A percentile compares a stretch with the other conserved stretches of the same genome.
Evolutionary conservation across 1,284 basidiomycete genomes (phyloP).

Genomic region (Paramarasmius palmivorus): DNA sequence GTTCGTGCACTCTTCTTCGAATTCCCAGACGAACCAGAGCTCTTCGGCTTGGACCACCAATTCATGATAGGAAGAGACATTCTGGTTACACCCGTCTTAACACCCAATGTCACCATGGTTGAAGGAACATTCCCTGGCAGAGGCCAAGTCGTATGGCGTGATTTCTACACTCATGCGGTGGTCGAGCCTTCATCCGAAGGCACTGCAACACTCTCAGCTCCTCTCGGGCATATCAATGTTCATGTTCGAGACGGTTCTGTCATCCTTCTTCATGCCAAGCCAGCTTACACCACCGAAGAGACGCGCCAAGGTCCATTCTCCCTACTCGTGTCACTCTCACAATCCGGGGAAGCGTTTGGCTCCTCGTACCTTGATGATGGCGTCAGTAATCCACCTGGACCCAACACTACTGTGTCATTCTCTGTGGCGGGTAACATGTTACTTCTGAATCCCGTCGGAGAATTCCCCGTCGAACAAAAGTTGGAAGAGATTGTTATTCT

Average conservation of each 20-base stretch:
- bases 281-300: constrained; percentile 60
- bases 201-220: constrained; percentile 51
- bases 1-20: constrained; percentile 77
- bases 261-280: constrained; percentile 55
- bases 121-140: constrained; percentile 63
- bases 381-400: constrained; percentile 50
- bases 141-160: constrained; percentile 66
- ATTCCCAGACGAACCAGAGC: constrained; percentile 68
- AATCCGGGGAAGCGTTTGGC: constrained; percentile 49
- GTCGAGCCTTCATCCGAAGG: constrained; percentile 38
- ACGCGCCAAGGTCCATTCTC: constrained; percentile 55
- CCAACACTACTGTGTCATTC: constrained; percentile 47
- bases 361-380: constrained; percentile 69
- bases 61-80: constrained; percentile 72
- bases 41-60: constrained; percentile 66
- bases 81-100: constrained; percentile 73
- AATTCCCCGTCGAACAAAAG: constrained; percentile 41
- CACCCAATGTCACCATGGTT: constrained; percentile 49
- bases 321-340: constrained; percentile 53
- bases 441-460: constrained; percentile 38
- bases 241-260: constrained; percentile 63
- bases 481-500: constrained; percentile 50
- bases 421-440: constrained; percentile 31
- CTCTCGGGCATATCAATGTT: constrained; percentile 70
- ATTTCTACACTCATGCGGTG: constrained; percentile 72